These are phyloP conservation scores for Penicillium coprophilum DNA, from an alignment of 495 filamentous ascomycete genomes.

Conservation along the genomic window DNA sequence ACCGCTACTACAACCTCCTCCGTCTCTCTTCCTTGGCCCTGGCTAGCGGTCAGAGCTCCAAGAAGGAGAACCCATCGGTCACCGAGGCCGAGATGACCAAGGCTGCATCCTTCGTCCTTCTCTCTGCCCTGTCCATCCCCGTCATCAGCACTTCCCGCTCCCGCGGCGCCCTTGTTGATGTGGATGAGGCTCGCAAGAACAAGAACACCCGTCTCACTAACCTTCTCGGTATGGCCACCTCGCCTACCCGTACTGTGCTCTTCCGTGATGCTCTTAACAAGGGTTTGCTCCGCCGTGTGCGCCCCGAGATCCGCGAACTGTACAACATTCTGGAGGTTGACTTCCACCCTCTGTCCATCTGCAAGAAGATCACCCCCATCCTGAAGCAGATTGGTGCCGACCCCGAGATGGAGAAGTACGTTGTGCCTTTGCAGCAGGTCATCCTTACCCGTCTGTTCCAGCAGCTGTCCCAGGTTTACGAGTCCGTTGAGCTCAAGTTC, in stretches of 20 bases:
- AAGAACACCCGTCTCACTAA: slow-evolving; percentile 98
- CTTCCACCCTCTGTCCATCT: slow-evolving; percentile 98
- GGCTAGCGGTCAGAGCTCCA: slow-evolving; percentile 74
- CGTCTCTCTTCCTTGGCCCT: slow-evolving; percentile 85
- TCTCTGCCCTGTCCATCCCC: slow-evolving; percentile 92
- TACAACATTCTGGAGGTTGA: slow-evolving; percentile 99
- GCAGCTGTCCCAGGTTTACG: slow-evolving; percentile 98
- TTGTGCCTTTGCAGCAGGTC: slow-evolving; percentile 92
- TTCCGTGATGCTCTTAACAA: slow-evolving; percentile 97
- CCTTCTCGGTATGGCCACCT: slow-evolving; percentile 84
- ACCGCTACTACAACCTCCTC: slow-evolving; percentile 92
- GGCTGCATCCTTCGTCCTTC: slow-evolving; percentile 92
- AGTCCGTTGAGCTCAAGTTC: slow-evolving; percentile 92
- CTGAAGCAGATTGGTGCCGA: slow-evolving; percentile 91
- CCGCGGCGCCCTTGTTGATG: slow-evolving; percentile 90
- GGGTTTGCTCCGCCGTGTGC: slow-evolving; percentile 84
- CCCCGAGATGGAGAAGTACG: slow-evolving; percentile 94
- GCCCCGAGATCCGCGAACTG: slow-evolving; percentile 89
- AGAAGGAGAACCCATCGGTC: slow-evolving; percentile 93
- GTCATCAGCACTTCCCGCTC: slow-evolving; percentile 98
- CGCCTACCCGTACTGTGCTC: slow-evolving; percentile 83
- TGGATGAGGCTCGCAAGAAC: slow-evolving; percentile 96
- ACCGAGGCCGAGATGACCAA: slow-evolving; percentile 83
- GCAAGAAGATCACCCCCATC: slow-evolving; percentile 98
- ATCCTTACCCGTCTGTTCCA: slow-evolving; percentile 98